phyloP scores from a whole-genome alignment of 2,329 filamentous ascomycete species.

The Sporothrix variecibatus region DNA sequence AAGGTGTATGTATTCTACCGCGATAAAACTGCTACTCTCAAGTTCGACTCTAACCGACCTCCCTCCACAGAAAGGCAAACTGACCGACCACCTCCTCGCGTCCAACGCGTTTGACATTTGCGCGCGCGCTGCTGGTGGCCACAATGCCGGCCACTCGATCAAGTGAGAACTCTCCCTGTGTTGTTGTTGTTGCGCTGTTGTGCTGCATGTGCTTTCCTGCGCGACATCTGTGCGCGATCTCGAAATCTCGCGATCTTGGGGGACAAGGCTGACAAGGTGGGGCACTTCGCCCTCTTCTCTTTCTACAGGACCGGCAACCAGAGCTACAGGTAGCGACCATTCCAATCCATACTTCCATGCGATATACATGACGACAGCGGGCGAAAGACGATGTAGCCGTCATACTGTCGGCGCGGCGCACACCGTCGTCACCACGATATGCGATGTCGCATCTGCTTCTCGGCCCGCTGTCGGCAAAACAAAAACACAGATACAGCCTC shows the following conservation, averaged over 20 bases:
- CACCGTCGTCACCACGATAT: background rate
- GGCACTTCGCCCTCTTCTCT: background rate
- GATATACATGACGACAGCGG: background rate
- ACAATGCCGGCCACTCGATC: conserved; percentile 59
- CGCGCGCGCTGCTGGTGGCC: conserved; percentile 60
- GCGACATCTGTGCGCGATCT: background rate
- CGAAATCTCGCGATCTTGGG: background rate
- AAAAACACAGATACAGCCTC: background rate
- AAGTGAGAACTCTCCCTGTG: conserved; percentile 24
- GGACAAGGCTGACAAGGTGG: conserved; percentile 23
- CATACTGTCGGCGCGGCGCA: background rate
- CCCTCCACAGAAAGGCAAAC: conserved; percentile 30
- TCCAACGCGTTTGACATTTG: conserved; percentile 44
- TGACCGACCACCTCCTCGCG: conserved; percentile 32
- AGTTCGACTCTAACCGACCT: background rate
- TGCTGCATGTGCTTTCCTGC: too few relatives aligned
- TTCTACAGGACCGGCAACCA: conserved; percentile 28
- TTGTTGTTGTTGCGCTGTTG: background rate
- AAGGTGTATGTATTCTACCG: conserved; percentile 22
- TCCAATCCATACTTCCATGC: background rate
- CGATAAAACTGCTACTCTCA: background rate
- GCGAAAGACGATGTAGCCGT: background rate
- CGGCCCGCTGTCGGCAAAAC: background rate
- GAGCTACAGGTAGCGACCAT: conserved; percentile 31
- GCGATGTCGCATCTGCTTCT: background rate